phyloP scores from a whole-genome alignment of 2,329 filamentous ascomycete genomes.

The Venturia oleaginea region DNA sequence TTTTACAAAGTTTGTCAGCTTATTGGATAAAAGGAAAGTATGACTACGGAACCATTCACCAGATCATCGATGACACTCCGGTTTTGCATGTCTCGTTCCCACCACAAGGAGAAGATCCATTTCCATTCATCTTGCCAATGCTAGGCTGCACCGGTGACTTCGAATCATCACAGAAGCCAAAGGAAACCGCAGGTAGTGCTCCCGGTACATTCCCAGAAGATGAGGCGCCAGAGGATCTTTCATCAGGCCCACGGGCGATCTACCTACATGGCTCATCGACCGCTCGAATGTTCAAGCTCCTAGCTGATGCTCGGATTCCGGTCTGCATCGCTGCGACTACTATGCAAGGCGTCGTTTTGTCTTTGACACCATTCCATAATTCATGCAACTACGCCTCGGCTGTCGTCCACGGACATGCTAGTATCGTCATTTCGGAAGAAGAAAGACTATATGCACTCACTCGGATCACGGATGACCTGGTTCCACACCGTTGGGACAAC shows the following conservation, averaged over 20 bases:
- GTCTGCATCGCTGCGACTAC: conserved; percentile 23
- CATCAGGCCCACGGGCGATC: conserved; percentile 15
- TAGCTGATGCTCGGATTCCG: conserved; percentile 18
- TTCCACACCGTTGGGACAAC: conserved; percentile 25
- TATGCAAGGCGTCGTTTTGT: conserved; percentile 27
- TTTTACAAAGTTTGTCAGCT: no score
- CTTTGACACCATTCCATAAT: conserved; percentile 28
- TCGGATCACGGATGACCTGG: conserved; percentile 25
- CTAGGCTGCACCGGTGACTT: conserved; percentile 27
- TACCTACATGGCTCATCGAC: conserved; percentile 28
- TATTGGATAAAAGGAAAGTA: conserved; percentile 21
- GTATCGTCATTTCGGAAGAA: conserved; percentile 18
- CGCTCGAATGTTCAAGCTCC: conserved; percentile 17
- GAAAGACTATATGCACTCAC: conserved; percentile 26
- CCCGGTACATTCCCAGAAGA: conserved; percentile 15
- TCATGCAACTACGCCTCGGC: conserved; percentile 28
- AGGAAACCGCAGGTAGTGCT: not conserved
- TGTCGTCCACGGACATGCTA: conserved; percentile 24
- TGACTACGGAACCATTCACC: conserved; percentile 28
- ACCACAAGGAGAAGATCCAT: conserved; percentile 19
- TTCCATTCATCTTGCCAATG: conserved; percentile 30
- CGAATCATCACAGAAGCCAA: not conserved
- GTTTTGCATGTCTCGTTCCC: conserved; percentile 29
- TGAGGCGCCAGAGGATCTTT: not conserved
- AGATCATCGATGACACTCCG: conserved; percentile 24